Base-by-base conservation (phyloP, 2,329 filamentous ascomycete genomes). In the Colletotrichum tamarilloi region DNA sequence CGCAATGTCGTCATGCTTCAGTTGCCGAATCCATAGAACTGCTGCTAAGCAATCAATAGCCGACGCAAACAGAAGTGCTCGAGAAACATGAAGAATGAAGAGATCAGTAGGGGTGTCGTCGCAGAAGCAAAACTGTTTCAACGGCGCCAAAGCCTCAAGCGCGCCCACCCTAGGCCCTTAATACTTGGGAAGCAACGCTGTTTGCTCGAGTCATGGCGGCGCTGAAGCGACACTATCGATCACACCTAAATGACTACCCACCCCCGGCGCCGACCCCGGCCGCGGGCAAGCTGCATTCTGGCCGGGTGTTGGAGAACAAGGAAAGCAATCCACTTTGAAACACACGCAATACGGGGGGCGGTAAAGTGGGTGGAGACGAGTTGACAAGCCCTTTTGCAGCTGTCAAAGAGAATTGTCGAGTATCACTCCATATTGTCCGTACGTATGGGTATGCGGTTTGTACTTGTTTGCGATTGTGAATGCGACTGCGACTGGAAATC, bases 201-300 rank as follows among this genome's bases (percentile, higher is more conserved):
- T 9, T 26, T 30, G 30, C 62, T 30, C 22, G 52, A 65, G 62
- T 56, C 62, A 65, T 65, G 62, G 11, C 28, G 22, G 49, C 46
- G 42, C 42, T 2, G 19, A 42, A 16, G 38, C 38, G 32, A 9
- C 52, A 24, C 28, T 30, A 35, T 35, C 42, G 19, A 63, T 57
- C 52, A 55, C 24, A 26, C 19, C 49, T 22, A 53, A 24, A 53
- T 12, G n/a, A 24, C n/a, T 5, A 53, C 49, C 22, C 49, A 24
- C n/a, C n/a, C 28, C 55, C 55, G 55, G 26, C 24, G 24, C 26
- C 55, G 55, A 32, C 55, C 55, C 55, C 55, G 55, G 55, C 55
- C 55, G 3, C 55, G 55, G 55, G 16, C 24, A 57, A 24, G 55
- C 28, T 32, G 52, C 24, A 19, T 32, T 32, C 26, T 57, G 55